Conservation (phyloP, 768 basidiomycete species). For the Cystofilobasidium bisporidii region DNA sequence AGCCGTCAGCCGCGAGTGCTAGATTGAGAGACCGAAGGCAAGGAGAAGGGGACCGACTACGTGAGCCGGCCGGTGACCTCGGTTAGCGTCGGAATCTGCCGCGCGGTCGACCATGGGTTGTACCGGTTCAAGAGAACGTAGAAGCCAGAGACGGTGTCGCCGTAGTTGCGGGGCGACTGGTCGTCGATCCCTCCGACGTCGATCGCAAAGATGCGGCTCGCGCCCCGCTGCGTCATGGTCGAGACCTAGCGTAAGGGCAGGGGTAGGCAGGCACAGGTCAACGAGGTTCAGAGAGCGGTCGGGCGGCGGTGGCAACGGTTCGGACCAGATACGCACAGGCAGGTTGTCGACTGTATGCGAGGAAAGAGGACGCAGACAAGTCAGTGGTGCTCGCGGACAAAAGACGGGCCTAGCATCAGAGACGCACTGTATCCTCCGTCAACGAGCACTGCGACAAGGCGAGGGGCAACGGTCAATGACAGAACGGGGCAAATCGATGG, state of each 20-base stretch:
- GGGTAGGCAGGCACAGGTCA: not conserved
- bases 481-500: not conserved
- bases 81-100: slow-evolving; percentile 73
- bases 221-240: slow-evolving; percentile 85
- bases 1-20: not conserved
- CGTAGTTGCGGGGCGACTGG: slow-evolving; percentile 86
- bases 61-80: slow-evolving; percentile 90
- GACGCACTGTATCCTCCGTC: slow-evolving; percentile 41
- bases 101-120: slow-evolving; percentile 44
- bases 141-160: slow-evolving; percentile 91
- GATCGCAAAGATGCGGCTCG: slow-evolving; percentile 77
- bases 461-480: not conserved
- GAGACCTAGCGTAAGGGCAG: slow-evolving; percentile 50
- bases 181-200: slow-evolving; percentile 86
- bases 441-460: slow-evolving; percentile 35
- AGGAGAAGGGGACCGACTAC: slow-evolving; percentile 55
- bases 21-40: no score
- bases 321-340: slow-evolving; percentile 66
- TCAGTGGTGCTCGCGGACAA: not conserved
- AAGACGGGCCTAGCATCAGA: slow-evolving; percentile 58
- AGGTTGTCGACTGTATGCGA: slow-evolving; percentile 64
- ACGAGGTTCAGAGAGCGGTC: not conserved
- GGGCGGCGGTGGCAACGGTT: no score
- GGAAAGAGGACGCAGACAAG: slow-evolving; percentile 22
- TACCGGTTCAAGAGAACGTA: slow-evolving; percentile 87